Conservation (phyloP, 768 basidiomycete species). For the Boletus vinaceobasis region DNA sequence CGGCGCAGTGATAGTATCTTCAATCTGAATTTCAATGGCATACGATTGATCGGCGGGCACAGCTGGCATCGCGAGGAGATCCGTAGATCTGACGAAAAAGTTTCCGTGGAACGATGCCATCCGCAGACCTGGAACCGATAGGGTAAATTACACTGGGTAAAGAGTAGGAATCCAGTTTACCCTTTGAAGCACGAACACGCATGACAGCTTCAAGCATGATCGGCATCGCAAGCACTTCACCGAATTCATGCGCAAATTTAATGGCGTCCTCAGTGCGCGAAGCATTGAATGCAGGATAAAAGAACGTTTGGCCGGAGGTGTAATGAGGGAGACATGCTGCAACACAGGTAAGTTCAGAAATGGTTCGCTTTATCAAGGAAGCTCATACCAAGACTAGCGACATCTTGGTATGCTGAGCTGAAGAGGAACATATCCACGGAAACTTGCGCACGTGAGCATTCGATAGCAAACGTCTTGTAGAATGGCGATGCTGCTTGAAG, state of each 20-base stretch:
- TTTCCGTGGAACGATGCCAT: constrained; percentile 99
- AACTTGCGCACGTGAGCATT: constrained; percentile 94
- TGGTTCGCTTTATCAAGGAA: neutral
- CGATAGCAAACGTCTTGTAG: constrained; percentile 99
- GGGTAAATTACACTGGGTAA: neutral
- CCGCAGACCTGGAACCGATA: constrained; percentile 59
- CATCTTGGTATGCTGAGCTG: constrained; percentile 89
- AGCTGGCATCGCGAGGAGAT: constrained; percentile 91
- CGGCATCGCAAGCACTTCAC: constrained; percentile 86
- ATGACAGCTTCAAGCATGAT: constrained; percentile 97
- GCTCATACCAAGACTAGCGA: constrained; percentile 76
- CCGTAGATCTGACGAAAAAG: constrained; percentile 97
- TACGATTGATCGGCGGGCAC: constrained; percentile 98
- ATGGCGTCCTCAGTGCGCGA: constrained; percentile 91
- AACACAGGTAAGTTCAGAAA: neutral
- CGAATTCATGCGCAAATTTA: constrained; percentile 98
- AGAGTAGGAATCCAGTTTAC: constrained; percentile 35
- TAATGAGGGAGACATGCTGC: constrained; percentile 91
- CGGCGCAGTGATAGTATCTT: constrained; percentile 86
- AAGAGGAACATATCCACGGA: constrained; percentile 99
- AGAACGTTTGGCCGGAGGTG: constrained; percentile 96
- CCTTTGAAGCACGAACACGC: constrained; percentile 95
- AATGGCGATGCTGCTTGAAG: constrained; percentile 92
- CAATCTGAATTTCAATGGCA: constrained; percentile 92
- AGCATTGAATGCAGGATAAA: constrained; percentile 98